Conservation (phyloP, 179 eudicot species). For the Corrigiola litoralis region DNA sequence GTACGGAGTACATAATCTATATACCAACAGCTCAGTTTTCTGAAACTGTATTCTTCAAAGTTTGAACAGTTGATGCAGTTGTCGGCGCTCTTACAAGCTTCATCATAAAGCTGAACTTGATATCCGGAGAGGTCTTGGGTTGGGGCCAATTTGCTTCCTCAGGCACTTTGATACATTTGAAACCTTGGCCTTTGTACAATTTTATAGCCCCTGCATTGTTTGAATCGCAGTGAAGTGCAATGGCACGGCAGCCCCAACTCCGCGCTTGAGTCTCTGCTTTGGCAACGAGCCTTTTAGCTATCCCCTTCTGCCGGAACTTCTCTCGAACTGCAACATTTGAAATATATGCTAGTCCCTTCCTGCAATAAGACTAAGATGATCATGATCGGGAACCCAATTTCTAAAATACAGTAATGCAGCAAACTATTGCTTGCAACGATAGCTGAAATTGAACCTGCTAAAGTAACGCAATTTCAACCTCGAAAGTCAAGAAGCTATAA, state of each 20-base stretch:
- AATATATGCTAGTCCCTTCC: conserved; percentile 82
- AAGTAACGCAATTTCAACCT: no score
- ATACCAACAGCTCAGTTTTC: not conserved
- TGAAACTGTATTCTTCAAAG: not conserved
- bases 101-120: conserved; percentile 84
- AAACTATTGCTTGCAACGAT: no score
- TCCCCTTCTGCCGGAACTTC: conserved; percentile 68
- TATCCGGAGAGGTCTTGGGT: conserved; percentile 71
- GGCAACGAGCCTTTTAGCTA: conserved; percentile 69
- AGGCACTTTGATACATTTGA: conserved; percentile 61
- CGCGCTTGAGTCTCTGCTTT: conserved; percentile 83
- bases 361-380: conserved; percentile 22
- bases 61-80: conserved; percentile 8
- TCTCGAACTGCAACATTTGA: conserved; percentile 95
- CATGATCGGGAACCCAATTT: not conserved
- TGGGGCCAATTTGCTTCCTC: conserved; percentile 91
- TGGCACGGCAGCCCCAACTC: conserved; percentile 81
- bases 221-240: conserved; percentile 86
- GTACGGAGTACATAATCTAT: not conserved
- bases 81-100: conserved; percentile 50
- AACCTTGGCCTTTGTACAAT: conserved; percentile 66
- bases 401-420: no score
- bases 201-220: conserved; percentile 65
- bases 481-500: no score
- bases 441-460: no score